These are phyloP conservation scores for Schwanniomyces yamadae DNA, from an alignment of 805 yeast genomes.

Conservation along the genomic window DNA sequence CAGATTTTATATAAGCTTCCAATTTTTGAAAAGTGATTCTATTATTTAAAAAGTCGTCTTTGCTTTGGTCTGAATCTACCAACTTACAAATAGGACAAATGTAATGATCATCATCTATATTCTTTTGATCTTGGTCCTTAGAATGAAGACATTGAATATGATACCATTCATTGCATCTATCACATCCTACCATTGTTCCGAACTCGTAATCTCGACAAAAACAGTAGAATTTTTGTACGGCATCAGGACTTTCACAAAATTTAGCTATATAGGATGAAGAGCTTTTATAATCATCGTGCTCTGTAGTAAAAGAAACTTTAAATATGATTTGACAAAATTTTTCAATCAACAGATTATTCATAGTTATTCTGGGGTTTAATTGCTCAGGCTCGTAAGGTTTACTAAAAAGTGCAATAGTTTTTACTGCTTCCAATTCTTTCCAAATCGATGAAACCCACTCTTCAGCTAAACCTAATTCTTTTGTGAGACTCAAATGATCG, in stretches of 20 bases:
- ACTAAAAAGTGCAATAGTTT: conserved; percentile 11
- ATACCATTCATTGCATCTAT: conserved; percentile 69
- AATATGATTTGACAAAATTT: conserved; percentile 17
- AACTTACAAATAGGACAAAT: conserved; percentile 33
- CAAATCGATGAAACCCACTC: conserved; percentile 21
- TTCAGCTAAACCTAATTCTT: conserved; percentile 17
- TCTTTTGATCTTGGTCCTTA: conserved; percentile 9
- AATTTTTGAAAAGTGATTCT: conserved; percentile 16
- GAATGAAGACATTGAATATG: conserved; percentile 59
- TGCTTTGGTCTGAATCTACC: conserved; percentile 13
- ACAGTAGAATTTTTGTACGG: conserved; percentile 43
- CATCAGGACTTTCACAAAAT: conserved; percentile 9
- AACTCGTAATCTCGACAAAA: conserved; percentile 60
- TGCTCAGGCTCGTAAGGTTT: conserved; percentile 14
- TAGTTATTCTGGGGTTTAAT: conserved; percentile 16
- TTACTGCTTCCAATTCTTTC: conserved; percentile 12
- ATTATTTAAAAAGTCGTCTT: conserved; percentile 14
- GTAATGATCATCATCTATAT: conserved; percentile 22
- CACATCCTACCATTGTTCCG: conserved; percentile 70
- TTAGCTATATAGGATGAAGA: conserved; percentile 23
- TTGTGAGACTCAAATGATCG: conserved; percentile 12
- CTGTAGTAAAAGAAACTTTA: conserved; percentile 24
- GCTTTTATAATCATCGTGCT: conserved; percentile 25
- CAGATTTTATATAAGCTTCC: conserved; percentile 10
- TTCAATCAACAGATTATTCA: conserved; percentile 19